Conservation (phyloP, 768 basidiomycete genomes). For the Daedaleopsis nitida region DNA sequence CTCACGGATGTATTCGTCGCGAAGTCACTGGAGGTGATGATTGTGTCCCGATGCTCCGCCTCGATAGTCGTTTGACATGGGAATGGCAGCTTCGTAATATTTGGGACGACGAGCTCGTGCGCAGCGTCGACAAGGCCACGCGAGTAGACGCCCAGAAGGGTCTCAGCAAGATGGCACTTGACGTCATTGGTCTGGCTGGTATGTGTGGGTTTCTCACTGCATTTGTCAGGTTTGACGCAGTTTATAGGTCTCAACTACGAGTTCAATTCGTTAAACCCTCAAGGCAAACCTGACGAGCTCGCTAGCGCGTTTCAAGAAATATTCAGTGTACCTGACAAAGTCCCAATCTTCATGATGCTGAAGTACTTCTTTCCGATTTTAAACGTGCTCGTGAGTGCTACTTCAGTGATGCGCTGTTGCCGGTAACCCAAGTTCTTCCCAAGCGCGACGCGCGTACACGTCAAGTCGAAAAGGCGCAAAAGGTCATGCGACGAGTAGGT, state of each 20-base stretch:
- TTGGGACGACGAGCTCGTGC: conserved; percentile 32
- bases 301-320: conserved; percentile 31
- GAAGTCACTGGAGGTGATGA: conserved; percentile 50
- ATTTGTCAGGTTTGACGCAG: neutral
- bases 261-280: neutral
- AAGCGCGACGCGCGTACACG: neutral
- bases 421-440: too few species aligned
- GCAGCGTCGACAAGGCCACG: conserved; percentile 16
- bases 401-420: too few species aligned
- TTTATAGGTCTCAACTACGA: neutral
- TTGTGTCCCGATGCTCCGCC: neutral
- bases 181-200: conserved; percentile 42
- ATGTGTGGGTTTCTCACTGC: neutral
- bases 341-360: conserved; percentile 13
- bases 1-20: conserved; percentile 58
- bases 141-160: conserved; percentile 36
- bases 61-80: too few species aligned
- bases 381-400: conserved; percentile 19
- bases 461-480: conserved; percentile 15
- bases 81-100: conserved; percentile 21
- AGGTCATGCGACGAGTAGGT: conserved; percentile 32
- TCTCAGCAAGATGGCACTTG: conserved; percentile 39
- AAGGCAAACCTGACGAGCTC: conserved; percentile 29
- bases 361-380: conserved; percentile 9
- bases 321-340: conserved; percentile 15